Evolutionary conservation across 2,329 filamentous ascomycete species (phyloP), one percentile per base, ranked within the genome.

Genomic region (Fragosphaeria purpurea): DNA sequence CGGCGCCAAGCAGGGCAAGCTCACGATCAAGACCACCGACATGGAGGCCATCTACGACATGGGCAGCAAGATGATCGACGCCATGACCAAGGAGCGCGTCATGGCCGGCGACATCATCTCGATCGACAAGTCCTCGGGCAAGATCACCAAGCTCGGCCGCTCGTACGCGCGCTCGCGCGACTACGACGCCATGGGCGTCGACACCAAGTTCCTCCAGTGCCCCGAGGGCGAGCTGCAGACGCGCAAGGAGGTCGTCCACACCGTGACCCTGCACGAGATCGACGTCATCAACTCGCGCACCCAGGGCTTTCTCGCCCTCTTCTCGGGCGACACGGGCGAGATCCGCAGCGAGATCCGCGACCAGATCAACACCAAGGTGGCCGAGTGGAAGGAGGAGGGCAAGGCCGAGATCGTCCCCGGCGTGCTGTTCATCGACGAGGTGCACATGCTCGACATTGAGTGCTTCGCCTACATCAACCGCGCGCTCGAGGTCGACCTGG

Each of bases 21-120:
- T 98, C 57, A 98, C 93, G 22, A 95, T 98, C 73, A 98, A 98
- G 73, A 98, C 93, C 9, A 97, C 91, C 52, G 93, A 98, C 67
- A 98, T 98, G 93, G 93, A 98, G 70, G 95, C 93, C 10, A 87
- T 98, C 58, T 98, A 97, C 72, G 93, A 98, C 63, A 96, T 98
- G 90, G 93, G 93, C 57, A 91, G 86, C 59, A 97, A 97, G 72
- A 97, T 98, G 93, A 98, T 98, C 59, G 93, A 98, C 65, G 89
- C 89, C 57, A 96, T 98, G 89, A 96, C 90, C 59, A 97, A 97
- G 71, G 93, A 98, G 74, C 91, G 94, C 62, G 88, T 98, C 57
- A 95, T 97, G 84, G 93, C 93, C 5, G 93, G 93, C 60, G 93
- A 98, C 66, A 93, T 98, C 59, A 94, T 98, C 62, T 95, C 88